phyloP scores from a whole-genome alignment of 2,329 filamentous ascomycete species.

The Monosporascus sp. region DNA sequence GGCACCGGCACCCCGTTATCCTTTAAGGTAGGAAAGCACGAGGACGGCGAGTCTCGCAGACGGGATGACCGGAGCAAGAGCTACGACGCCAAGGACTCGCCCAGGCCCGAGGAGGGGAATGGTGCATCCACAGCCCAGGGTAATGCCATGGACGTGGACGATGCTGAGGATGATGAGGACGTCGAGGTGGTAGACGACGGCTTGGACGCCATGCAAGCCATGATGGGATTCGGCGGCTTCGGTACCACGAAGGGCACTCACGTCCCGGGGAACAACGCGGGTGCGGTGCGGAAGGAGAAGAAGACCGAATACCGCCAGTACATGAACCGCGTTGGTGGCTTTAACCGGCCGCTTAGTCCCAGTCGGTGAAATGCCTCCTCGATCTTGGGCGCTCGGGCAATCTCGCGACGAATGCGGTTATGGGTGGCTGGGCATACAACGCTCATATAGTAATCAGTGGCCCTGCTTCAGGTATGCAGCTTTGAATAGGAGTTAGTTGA shows the following conservation, averaged over 20 bases:
- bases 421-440: background rate
- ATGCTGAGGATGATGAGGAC: slow-evolving; percentile 43
- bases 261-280: slow-evolving; percentile 80
- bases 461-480: too few species aligned
- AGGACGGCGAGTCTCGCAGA: slow-evolving; percentile 15
- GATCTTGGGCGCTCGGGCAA: background rate
- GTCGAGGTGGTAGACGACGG: slow-evolving; percentile 60
- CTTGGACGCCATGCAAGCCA: slow-evolving; percentile 68
- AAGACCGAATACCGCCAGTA: slow-evolving; percentile 95
- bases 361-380: slow-evolving; percentile 10
- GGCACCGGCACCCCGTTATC: slow-evolving; percentile 27
- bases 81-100: slow-evolving; percentile 11
- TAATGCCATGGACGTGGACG: slow-evolving; percentile 27
- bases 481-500: background rate
- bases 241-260: slow-evolving; percentile 84
- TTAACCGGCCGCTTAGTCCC: slow-evolving; percentile 74
- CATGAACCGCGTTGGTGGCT: slow-evolving; percentile 81
- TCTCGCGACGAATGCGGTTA: background rate
- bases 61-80: slow-evolving; percentile 14
- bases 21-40: slow-evolving; percentile 31
- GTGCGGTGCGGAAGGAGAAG: slow-evolving; percentile 84
- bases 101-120: slow-evolving; percentile 5
- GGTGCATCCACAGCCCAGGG: slow-evolving; percentile 9
- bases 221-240: slow-evolving; percentile 90
- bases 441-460: background rate